Evolutionary conservation across 2,329 filamentous ascomycete species (phyloP).

Genomic region (Corniculantispora saksenae): DNA sequence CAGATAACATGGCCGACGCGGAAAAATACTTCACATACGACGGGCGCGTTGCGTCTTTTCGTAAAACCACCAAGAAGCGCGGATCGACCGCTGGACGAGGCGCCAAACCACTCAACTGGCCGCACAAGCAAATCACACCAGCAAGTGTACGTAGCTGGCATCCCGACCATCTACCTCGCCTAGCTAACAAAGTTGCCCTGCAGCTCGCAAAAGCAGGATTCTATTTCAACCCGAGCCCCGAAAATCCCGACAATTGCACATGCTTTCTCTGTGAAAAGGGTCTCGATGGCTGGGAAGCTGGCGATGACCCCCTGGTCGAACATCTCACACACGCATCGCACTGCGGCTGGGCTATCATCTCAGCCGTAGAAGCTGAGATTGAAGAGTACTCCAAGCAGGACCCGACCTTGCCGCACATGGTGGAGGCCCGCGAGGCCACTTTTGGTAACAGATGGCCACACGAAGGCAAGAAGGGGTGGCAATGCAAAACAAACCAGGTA

Average conservation of each 20-base stretch:
- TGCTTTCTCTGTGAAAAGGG: slow-evolving; percentile 86
- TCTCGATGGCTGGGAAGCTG: slow-evolving; percentile 88
- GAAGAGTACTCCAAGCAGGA: slow-evolving; percentile 69
- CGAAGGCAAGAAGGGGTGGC: slow-evolving; percentile 83
- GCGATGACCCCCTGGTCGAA: slow-evolving; percentile 80
- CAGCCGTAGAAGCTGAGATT: slow-evolving; percentile 61
- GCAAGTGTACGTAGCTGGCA: slow-evolving; percentile 32
- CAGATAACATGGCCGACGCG: slow-evolving; percentile 36
- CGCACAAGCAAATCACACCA: slow-evolving; percentile 55
- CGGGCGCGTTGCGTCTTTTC: slow-evolving; percentile 80
- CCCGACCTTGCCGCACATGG: slow-evolving; percentile 69
- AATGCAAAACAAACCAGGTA: slow-evolving; percentile 86
- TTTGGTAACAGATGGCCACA: slow-evolving; percentile 89
- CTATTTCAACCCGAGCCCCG: slow-evolving; percentile 75
- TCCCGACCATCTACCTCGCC: background rate
- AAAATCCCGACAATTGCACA: slow-evolving; percentile 80
- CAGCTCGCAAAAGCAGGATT: slow-evolving; percentile 91
- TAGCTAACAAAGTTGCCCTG: slow-evolving; percentile 25
- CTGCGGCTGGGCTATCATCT: slow-evolving; percentile 84
- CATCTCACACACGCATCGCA: slow-evolving; percentile 79
- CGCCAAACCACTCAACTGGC: slow-evolving; percentile 69
- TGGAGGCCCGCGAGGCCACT: slow-evolving; percentile 76
- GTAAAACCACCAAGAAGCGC: slow-evolving; percentile 66
- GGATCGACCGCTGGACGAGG: slow-evolving; percentile 58
- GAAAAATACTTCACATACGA: slow-evolving; percentile 65